Evolutionary conservation across 371 early-diverging fungal genomes (phyloP), one percentile per base, ranked within the genome.

Genomic region (Mortierella sp.): DNA sequence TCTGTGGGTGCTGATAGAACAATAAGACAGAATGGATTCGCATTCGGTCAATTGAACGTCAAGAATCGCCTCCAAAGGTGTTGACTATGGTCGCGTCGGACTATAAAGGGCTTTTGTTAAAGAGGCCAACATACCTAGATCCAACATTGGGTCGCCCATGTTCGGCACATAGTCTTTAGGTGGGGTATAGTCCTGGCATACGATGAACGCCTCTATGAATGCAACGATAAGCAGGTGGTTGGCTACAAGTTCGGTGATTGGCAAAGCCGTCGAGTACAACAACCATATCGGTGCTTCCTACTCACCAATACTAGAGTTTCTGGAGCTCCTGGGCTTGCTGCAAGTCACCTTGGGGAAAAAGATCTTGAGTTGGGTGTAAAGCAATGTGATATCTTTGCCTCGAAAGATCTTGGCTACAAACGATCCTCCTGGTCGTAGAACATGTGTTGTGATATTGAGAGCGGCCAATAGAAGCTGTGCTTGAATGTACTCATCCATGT

Each of bases 401-500:
- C 97, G 88, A 78, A 97, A 99, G 57, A 97, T 98, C 80, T 99
- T 98, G 41, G 96, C 96, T 23, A 97, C 93, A 89, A 98, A 99
- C 0, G 93, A 90, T 59, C 96, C 96, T 12, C 96, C 97, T 0
- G 86, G 89, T 28, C 90, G 86, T 54, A 96, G 86, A 16, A 98
- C 93, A 66, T 95, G 93, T 7, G 94, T 91, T 21, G 98, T 94
- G 78, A 99, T 96, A 72, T 95, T 95, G 61, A 99, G 87, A 8
- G 99, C 93, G 5, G 98, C 95, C 34, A 95, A 82, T 28, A 99
- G 76, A 14, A 99, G 86, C 74, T 98, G 96, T 7, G 96, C 95
- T 74, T 99, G 99, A 63, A 98, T 93, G 78, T 97, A 99, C 81
- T 98, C 99, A 85, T 99, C 99, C 88, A 99, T 91, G 72, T 99